These are phyloP conservation scores for Colletotrichum liaoningense DNA, from an alignment of 2,329 filamentous ascomycete genomes.

Conservation along the genomic window DNA sequence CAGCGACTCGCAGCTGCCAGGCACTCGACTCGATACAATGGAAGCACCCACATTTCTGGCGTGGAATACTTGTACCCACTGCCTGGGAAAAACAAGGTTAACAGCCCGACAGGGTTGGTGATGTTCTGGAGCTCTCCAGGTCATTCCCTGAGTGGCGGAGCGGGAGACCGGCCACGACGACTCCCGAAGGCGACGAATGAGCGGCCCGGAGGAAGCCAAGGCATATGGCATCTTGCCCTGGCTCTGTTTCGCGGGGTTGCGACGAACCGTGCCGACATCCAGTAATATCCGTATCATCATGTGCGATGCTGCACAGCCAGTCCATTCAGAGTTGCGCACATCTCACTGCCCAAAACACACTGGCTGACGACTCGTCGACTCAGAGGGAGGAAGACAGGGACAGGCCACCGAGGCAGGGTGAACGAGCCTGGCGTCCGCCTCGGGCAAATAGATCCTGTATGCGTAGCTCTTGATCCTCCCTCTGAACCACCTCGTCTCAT, in stretches of 20 bases:
- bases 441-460: not conserved
- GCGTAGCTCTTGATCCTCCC: constrained; percentile 8
- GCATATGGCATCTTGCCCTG: constrained; percentile 25
- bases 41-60: constrained; percentile 2
- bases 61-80: not conserved
- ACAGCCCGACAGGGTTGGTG: not conserved
- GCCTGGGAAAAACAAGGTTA: constrained; percentile 13
- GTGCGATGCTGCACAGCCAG: constrained; percentile 9
- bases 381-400: constrained; percentile 8
- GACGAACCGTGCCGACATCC: constrained; percentile 17
- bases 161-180: constrained; percentile 13
- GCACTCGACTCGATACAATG: constrained; percentile 13
- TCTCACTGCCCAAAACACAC: not conserved
- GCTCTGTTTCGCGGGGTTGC: constrained; percentile 26
- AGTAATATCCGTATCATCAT: not conserved
- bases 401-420: constrained; percentile 2
- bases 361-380: not conserved
- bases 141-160: constrained; percentile 21
- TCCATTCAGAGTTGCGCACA: constrained; percentile 10
- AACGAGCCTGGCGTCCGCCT: constrained; percentile 8
- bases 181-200: constrained; percentile 18
- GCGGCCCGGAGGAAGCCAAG: constrained; percentile 14
- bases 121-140: constrained; percentile 1
- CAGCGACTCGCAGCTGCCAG: constrained; percentile 22
- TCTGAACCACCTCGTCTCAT: constrained; percentile 29